phyloP scores from a whole-genome alignment of 306 rosid genomes.

The Malus asiatica region DNA sequence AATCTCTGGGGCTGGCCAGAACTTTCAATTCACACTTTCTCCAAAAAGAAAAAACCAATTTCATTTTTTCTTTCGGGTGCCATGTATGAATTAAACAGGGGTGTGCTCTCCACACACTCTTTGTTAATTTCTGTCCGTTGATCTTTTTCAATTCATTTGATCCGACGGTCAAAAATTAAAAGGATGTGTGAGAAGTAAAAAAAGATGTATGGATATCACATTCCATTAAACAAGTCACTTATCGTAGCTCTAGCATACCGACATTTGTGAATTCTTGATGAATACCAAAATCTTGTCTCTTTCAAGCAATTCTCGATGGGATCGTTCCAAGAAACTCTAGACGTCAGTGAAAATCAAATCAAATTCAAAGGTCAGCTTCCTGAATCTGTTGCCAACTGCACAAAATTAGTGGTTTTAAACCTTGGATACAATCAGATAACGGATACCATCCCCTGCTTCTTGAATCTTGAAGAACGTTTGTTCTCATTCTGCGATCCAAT shows the following conservation, averaged over 20 bases:
- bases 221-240: no score
- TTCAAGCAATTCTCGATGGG: conserved; percentile 7
- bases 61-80: no score
- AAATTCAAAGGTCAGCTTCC: neutral
- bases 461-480: neutral
- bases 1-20: no score
- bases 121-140: no score
- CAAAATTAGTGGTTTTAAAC: conserved; percentile 2
- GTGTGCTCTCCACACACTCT: no score
- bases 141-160: no score
- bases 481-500: conserved; percentile 14
- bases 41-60: no score
- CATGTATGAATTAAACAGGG: no score
- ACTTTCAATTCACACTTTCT: no score
- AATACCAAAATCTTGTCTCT: neutral
- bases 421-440: neutral
- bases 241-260: neutral
- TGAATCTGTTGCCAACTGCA: conserved; percentile 8
- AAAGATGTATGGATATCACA: no score
- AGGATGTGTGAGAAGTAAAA: no score
- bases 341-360: conserved; percentile 2
- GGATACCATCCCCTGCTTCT: neutral
- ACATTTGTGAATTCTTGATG: neutral
- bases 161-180: no score
- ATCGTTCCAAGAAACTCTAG: neutral